Evolutionary conservation across 176 grass and related monocot genomes (phyloP), one percentile per base, ranked within the genome.

Genomic region (Aegilops umbellulata): DNA sequence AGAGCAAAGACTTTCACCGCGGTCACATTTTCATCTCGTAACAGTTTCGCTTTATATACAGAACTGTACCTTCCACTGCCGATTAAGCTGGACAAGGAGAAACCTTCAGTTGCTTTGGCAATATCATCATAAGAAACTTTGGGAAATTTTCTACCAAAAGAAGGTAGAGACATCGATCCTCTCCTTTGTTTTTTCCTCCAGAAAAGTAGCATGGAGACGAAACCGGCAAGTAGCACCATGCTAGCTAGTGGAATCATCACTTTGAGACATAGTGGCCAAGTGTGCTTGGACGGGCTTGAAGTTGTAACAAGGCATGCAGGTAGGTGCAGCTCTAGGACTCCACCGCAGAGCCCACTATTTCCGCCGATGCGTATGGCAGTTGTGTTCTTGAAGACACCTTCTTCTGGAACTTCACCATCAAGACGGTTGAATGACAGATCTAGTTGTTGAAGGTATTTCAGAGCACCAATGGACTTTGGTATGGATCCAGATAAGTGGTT

Each of bases 401-500:
- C 53, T 4, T 12, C 15, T 24, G 80, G 80, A 20, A 69, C 65
- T 22, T 82, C 44, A 3, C 65, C 62, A 2, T 67, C 26, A 31
- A 81, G 79, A 31, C 49, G 10, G 63, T 81, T 81, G 62, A 81
- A 81, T 32, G 79, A 81, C 1, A 81, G 2, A 49, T 81, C 63
- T 51, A 81, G 79, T 47, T 51, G 61, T 26, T 66, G 38, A 80
- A 80, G 78, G 30, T 22, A 26, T 29, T 66, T 25, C 7, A 67
- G 10, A 11, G 6, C 31, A 22, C 10, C 65, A 69, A 82, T 30
- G 55, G 80, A 69, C 7, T 8, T 6, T 0, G 65, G 80, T 69
- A 82, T 82, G 2, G 30, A 69, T 15, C 80, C 80, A 17, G 29
- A 6, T 32, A 82, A 23, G 65, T 55, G 22, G 20, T 76, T 85